These are phyloP conservation scores for Przewalskia tangutica DNA, from an alignment of 257 asterid species.

Conservation along the genomic window DNA sequence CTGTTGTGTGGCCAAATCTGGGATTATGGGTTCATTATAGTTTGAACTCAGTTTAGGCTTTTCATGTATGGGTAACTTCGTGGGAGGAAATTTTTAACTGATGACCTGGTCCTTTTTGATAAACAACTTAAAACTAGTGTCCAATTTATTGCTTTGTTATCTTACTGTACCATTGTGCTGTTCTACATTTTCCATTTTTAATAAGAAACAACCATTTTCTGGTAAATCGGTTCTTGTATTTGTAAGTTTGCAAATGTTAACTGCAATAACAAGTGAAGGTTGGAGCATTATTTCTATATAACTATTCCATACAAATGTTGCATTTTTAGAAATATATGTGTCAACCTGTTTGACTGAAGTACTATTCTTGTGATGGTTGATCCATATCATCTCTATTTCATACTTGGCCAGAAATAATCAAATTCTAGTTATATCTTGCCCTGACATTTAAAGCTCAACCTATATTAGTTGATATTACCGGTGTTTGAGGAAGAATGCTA, in stretches of 20 bases:
- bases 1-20: background rate
- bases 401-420: background rate
- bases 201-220: background rate
- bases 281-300: background rate
- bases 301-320: background rate
- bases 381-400: background rate
- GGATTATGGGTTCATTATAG: background rate
- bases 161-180: background rate
- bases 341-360: background rate
- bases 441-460: background rate
- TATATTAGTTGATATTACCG: background rate
- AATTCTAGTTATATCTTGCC: background rate
- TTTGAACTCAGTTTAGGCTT: background rate
- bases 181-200: background rate
- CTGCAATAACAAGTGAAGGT: background rate
- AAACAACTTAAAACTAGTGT: background rate
- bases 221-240: background rate
- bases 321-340: background rate
- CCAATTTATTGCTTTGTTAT: background rate
- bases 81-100: background rate
- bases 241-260: background rate
- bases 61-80: background rate
- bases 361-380: background rate
- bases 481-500: background rate
- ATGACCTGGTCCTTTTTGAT: background rate